phyloP scores from a whole-genome alignment of 768 basidiomycete species.

The Symmetrospora coprosmae region DNA sequence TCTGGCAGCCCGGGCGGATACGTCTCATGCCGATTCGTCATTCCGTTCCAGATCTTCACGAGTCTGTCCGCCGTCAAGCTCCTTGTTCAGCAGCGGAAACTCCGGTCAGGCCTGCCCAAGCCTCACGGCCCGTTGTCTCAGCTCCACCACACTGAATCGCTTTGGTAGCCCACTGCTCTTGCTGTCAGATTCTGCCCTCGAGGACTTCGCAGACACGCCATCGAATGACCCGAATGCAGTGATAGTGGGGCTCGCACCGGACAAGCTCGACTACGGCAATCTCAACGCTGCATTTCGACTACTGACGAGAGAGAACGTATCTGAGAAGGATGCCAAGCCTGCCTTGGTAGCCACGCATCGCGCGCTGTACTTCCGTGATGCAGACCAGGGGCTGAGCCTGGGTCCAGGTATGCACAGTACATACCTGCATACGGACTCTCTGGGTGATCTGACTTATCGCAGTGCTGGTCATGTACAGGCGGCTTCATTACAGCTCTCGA shows the following conservation, averaged over 20 bases:
- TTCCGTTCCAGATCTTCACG: constrained; percentile 46
- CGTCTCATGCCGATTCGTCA: background rate
- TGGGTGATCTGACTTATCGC: too few relatives aligned
- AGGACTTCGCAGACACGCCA: constrained; percentile 42
- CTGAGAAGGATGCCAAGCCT: constrained; percentile 20
- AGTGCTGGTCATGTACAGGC: too few relatives aligned
- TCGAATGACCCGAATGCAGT: constrained; percentile 45
- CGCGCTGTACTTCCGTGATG: constrained; percentile 43
- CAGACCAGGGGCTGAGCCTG: constrained; percentile 46
- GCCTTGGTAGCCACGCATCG: constrained; percentile 51
- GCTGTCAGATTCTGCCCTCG: constrained; percentile 41
- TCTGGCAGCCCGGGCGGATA: background rate
- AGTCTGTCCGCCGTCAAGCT: constrained; percentile 50
- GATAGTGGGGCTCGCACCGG: constrained; percentile 51
- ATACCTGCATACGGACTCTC: background rate
- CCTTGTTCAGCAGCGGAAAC: constrained; percentile 39
- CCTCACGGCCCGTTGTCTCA: background rate
- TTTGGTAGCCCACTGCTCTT: constrained; percentile 46
- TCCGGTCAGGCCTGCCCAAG: too few relatives aligned
- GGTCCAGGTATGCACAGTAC: too few relatives aligned
- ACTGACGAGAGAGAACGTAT: constrained; percentile 42
- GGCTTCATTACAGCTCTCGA: constrained; percentile 57
- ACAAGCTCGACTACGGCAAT: constrained; percentile 44
- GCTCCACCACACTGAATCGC: background rate
- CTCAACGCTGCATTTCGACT: constrained; percentile 58